Percentiles rank a stretch among this genome's conserved stretches.
Conservation (phyloP, 352 stramenopile genomes). For the Phytophthora agathidicida region DNA sequence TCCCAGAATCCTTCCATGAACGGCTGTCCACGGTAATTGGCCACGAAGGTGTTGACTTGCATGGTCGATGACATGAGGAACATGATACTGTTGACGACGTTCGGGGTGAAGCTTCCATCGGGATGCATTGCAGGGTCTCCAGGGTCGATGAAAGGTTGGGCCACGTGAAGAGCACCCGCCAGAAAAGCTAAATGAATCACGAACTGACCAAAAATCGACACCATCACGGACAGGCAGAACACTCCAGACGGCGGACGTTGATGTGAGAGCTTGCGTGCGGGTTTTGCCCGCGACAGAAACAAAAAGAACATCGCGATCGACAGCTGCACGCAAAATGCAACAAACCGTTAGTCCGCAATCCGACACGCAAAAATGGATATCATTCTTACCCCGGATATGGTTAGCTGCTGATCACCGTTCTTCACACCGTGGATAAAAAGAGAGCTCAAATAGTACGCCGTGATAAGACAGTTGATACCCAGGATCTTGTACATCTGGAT, state of each 20-base stretch:
- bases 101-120: constrained; percentile 96
- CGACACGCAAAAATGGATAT: constrained; percentile 67
- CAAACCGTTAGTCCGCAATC: constrained; percentile 26
- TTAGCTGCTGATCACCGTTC: constrained; percentile 97
- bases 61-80: constrained; percentile 96
- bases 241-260: constrained; percentile 94
- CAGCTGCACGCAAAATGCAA: constrained; percentile 60
- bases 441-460: constrained; percentile 97
- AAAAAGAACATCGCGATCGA: constrained; percentile 79
- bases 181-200: constrained; percentile 95
- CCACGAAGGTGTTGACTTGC: constrained; percentile 96
- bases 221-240: constrained; percentile 92
- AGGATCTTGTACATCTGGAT: constrained; percentile 99
- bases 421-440: constrained; percentile 99
- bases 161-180: constrained; percentile 87
- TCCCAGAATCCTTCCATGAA: constrained; percentile 98
- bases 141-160: constrained; percentile 86
- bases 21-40: constrained; percentile 98
- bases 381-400: constrained; percentile 38
- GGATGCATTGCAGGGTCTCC: constrained; percentile 80
- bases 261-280: constrained; percentile 93
- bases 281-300: constrained; percentile 84
- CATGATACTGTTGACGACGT: constrained; percentile 98
- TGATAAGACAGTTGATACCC: constrained; percentile 98
- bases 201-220: constrained; percentile 97